Evolutionary conservation across 192 early-diverging fungal genomes (phyloP), one percentile per base, ranked within the genome.

Genomic region (Backusella sp.): DNA sequence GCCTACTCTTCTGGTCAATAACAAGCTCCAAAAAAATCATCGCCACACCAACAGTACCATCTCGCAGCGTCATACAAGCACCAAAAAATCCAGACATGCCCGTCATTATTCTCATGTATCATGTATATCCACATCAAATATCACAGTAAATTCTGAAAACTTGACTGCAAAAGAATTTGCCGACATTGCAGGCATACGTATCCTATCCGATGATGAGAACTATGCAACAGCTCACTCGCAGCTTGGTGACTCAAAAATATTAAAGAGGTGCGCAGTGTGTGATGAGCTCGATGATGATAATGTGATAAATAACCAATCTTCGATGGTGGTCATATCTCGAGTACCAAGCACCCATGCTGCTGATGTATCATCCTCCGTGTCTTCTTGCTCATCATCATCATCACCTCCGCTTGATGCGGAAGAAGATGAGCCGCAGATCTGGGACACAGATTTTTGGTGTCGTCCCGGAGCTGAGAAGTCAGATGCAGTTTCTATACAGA

Each of bases 121-220:
- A 19, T 79, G 41, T 65, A 37, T 74, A n/a, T 76, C 74, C 17
- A 34, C 79, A 9, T 77, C 80, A 11, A 81, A 77, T 26, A 77
- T 81, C 23, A 81, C 76, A 32, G 73, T 81, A 8, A 81, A 81
- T 56, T 81, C 80, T 15, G 80, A 81, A 36, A 68, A 81, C 70
- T 49, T 81, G 34, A 81, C 80, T 15, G 80, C 80, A 21, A 77
- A 73, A 35, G 80, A 81, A 74, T 81, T 81, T 72, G 80, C 80
- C 36, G 80, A 81, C 69, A 74, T 77, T 12, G 73, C 76, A 14
- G 80, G 80, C 0, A 81, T 81, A 41, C 66, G 46, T 7, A 81
- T 81, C 28, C n/a, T 79, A 9, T 56, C 77, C 26, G 77, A 78
- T 37, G 32, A 66, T n/a, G 66, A 73, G 53, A 53, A 37, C 37